phyloP scores from a whole-genome alignment of 768 basidiomycete genomes.

The Boletus rubropictus region DNA sequence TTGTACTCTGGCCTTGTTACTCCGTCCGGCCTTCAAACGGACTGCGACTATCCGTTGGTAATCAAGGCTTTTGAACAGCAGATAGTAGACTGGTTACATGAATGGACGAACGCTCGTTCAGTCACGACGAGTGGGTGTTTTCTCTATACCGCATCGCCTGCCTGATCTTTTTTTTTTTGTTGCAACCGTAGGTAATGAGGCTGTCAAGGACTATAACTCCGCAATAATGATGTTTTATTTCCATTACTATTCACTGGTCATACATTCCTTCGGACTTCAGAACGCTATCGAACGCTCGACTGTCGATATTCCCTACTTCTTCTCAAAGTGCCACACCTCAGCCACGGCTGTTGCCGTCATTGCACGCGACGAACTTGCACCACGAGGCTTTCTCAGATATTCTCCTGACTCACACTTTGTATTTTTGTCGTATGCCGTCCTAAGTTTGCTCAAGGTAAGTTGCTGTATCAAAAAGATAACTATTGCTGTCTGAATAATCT shows the following conservation, averaged over 20 bases:
- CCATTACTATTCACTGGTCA: constrained; percentile 79
- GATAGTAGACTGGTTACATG: constrained; percentile 54
- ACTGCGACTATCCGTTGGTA: constrained; percentile 80
- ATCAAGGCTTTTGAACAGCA: constrained; percentile 84
- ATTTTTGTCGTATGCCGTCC: constrained; percentile 85
- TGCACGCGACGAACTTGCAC: constrained; percentile 74
- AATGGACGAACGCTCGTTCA: constrained; percentile 35
- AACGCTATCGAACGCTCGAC: constrained; percentile 80
- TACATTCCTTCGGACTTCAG: constrained; percentile 95
- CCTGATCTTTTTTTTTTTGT: constrained; percentile 4
- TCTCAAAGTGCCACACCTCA: constrained; percentile 67
- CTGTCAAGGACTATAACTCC: constrained; percentile 21
- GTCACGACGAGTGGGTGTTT: constrained; percentile 15
- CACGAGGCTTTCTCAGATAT: constrained; percentile 72
- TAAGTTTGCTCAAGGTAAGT: constrained; percentile 84
- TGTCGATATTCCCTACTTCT: constrained; percentile 78
- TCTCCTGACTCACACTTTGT: constrained; percentile 90
- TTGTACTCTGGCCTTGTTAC: constrained; percentile 79
- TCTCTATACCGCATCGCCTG: background rate
- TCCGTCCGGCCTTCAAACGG: constrained; percentile 73
- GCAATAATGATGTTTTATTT: constrained; percentile 62
- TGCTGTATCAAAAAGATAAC: background rate
- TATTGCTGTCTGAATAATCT: constrained; percentile 10
- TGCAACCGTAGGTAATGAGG: constrained; percentile 22
- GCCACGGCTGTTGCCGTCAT: constrained; percentile 66